These are phyloP conservation scores for Neonectria faginata DNA, from an alignment of 2,329 filamentous ascomycete species.

Conservation along the genomic window DNA sequence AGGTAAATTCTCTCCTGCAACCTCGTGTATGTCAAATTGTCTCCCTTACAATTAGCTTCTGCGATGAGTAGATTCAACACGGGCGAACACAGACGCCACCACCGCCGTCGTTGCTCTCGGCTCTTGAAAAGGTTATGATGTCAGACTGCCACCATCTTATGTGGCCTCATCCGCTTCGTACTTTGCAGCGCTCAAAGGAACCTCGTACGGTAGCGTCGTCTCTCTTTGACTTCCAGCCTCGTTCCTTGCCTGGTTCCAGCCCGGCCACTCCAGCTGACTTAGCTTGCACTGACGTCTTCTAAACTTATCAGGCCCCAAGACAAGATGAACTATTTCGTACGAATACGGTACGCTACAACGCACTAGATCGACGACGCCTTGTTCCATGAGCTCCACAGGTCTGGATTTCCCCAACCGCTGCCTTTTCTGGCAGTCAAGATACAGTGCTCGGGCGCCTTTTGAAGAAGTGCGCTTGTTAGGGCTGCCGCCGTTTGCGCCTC, in stretches of 20 bases:
- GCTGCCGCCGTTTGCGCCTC: slow-evolving; percentile 46
- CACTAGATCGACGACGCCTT: slow-evolving; percentile 5
- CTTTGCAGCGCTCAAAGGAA: neutral
- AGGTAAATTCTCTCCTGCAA: too few species aligned
- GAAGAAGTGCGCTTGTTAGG: slow-evolving; percentile 29
- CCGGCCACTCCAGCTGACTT: neutral
- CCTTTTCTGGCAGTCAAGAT: neutral
- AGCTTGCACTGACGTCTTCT: neutral
- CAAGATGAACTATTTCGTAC: neutral
- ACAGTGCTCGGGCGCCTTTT: neutral
- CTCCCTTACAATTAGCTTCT: too few species aligned
- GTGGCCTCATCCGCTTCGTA: slow-evolving; percentile 7
- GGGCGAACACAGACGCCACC: too few species aligned
- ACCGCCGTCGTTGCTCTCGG: too few species aligned
- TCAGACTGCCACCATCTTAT: neutral
- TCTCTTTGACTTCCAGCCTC: slow-evolving; percentile 25
- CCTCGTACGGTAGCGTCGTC: neutral
- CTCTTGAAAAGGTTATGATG: neutral
- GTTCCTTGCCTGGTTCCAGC: slow-evolving; percentile 1
- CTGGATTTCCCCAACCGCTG: slow-evolving; percentile 15
- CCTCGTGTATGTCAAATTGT: too few species aligned
- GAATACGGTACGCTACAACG: slow-evolving; percentile 3
- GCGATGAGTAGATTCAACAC: neutral
- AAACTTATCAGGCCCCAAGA: slow-evolving; percentile 2
- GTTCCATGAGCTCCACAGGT: slow-evolving; percentile 7